Evolutionary conservation across 1,284 basidiomycete genomes (phyloP), one percentile per base, ranked within the genome.

Genomic region (Exobasidium rhododendri): DNA sequence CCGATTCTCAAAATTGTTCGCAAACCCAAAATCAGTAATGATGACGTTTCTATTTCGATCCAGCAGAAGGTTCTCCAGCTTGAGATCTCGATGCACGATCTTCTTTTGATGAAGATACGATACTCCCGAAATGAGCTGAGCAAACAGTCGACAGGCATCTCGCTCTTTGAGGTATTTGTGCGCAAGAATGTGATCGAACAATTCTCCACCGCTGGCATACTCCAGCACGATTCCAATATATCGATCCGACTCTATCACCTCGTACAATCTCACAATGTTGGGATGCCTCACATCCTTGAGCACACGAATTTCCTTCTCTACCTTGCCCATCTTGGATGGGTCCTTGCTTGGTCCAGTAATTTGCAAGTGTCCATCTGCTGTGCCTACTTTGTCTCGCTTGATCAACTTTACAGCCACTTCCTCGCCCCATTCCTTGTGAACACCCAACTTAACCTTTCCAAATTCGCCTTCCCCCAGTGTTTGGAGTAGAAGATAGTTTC

Each of bases 321-420:
- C 93, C 82, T 99, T 98, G 73, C 88, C 89, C 85, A 96, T 91
- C 59, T 92, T 85, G 22, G 90, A 86, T 32, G 69, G 75, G 30
- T 77, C 75, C 65, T 73, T 74, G 58, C 53, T 49, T 29, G 55
- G 24, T 46, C 66, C 63, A 52, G 68, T 67, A 53, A 72, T 56
- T 40, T 66, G 59, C 57, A 74, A 54, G 20, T 47, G 63, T 7
- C 63, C 58, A 45, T 73, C 58, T 4, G 88, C 85, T 59, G 86
- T 88, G 71, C 96, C 94, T 63, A 98, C 88, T 80, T 90, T 96
- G 32, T 93, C 92, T 53, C 93, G 84, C 64, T 94, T 87, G 77
- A 98, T 97, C 68, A 99, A 85, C 83, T 99, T 99, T 80, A 98
- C 93, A 14, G 96, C 96, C n/a, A 97, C 94, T 80, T 98, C 94